A percentile compares a stretch with the other conserved stretches of the same genome.
Conservation (phyloP, 1,284 basidiomycete genomes). For the Ganoderma meredithae region DNA sequence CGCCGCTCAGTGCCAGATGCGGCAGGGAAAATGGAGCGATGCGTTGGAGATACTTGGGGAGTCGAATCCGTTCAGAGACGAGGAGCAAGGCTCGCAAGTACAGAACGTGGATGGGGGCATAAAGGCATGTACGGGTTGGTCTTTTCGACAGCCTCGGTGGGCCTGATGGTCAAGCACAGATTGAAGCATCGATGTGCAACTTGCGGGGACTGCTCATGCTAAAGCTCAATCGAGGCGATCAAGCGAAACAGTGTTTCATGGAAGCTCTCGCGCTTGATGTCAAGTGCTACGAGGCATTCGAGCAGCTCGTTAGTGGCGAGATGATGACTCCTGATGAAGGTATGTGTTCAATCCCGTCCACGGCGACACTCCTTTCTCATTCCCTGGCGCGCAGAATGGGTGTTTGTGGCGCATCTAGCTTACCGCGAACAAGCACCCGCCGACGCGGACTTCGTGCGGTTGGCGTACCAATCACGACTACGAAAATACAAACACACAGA, state of each 20-base stretch:
- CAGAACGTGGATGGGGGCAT: slow-evolving; percentile 87
- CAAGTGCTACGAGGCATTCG: slow-evolving; percentile 97
- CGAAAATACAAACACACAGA: slow-evolving; percentile 88
- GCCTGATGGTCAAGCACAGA: slow-evolving; percentile 50
- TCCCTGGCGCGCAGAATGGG: slow-evolving; percentile 79
- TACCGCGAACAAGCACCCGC: slow-evolving; percentile 86
- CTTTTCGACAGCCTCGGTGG: slow-evolving; percentile 5
- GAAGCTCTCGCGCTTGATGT: slow-evolving; percentile 95
- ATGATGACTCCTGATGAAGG: slow-evolving; percentile 96
- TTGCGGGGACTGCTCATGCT: slow-evolving; percentile 94
- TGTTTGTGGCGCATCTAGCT: slow-evolving; percentile 87
- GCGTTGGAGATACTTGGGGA: slow-evolving; percentile 95
- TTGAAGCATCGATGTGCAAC: slow-evolving; percentile 96
- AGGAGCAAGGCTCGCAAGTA: slow-evolving; percentile 68
- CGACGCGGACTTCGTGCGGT: slow-evolving; percentile 88
- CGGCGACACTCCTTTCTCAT: background rate
- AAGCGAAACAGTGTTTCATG: slow-evolving; percentile 94
- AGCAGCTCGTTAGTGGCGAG: slow-evolving; percentile 88
- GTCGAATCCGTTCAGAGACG: slow-evolving; percentile 84
- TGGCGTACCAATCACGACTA: slow-evolving; percentile 92
- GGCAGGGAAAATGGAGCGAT: slow-evolving; percentile 92
- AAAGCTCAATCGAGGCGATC: slow-evolving; percentile 87
- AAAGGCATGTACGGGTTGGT: slow-evolving; percentile 58
- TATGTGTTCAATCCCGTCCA: slow-evolving; percentile 37
- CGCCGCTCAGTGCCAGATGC: slow-evolving; percentile 93